Conservation (phyloP, 345 rosid genomes). For the Microthlaspi erraticum region DNA sequence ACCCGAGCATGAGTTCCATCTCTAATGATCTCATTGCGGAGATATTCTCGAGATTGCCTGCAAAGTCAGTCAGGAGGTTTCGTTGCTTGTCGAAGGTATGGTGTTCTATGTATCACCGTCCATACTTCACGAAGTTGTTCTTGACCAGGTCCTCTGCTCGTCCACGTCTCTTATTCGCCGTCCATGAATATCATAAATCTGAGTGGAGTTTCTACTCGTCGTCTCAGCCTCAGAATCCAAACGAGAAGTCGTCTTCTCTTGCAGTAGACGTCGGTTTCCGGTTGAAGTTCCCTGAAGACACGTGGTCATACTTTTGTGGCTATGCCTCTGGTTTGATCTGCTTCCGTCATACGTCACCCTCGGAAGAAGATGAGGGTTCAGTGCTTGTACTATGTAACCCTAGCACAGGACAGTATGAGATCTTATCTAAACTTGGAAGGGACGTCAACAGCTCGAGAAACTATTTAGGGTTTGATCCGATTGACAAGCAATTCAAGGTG, state of each 20-base stretch:
- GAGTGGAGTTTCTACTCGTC: not conserved
- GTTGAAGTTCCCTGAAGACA: too few species aligned
- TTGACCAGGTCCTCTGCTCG: not conserved
- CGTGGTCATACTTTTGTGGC: too few species aligned
- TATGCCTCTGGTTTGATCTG: conserved; percentile 3
- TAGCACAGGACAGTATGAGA: not conserved
- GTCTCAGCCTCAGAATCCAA: not conserved
- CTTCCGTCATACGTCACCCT: too few species aligned
- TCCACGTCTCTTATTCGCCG: not conserved
- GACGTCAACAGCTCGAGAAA: accelerated
- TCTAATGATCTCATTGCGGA: not conserved
- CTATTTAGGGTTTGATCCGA: not conserved
- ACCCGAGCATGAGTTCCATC: too few species aligned
- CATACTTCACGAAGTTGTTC: not conserved
- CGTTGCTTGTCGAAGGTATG: not conserved
- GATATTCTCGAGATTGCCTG: not conserved
- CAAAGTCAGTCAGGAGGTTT: not conserved
- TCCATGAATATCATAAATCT: not conserved
- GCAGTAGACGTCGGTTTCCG: too few species aligned
- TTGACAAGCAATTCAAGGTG: conserved; percentile 7
- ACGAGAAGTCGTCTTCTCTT: too few species aligned
- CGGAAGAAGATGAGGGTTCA: too few species aligned
- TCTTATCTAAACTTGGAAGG: not conserved
- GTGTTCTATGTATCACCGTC: not conserved
- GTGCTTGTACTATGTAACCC: too few species aligned